Evolutionary conservation across 1,284 basidiomycete genomes (phyloP).

Genomic region (Hortiboletus rubellus): DNA sequence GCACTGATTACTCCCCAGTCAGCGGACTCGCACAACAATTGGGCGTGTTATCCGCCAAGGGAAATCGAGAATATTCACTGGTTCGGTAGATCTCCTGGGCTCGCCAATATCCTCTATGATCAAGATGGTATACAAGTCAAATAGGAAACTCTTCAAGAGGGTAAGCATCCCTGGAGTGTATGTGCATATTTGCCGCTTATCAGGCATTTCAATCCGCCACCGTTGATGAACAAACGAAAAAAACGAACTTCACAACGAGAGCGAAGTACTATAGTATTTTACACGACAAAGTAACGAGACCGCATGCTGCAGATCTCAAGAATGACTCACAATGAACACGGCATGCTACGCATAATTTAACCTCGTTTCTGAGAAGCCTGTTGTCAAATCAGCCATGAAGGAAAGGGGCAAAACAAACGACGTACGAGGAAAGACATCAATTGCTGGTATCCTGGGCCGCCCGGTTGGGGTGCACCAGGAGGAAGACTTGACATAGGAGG

Average conservation of each 20-base stretch:
- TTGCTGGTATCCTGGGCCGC: slow-evolving; percentile 51
- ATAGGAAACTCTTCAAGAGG: background rate
- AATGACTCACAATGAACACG: background rate
- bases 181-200: background rate
- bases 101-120: background rate
- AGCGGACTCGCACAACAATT: background rate
- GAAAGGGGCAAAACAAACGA: background rate
- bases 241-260: slow-evolving; percentile 32
- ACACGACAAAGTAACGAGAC: slow-evolving; percentile 10
- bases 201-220: background rate
- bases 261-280: slow-evolving; percentile 18
- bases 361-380: slow-evolving; percentile 32
- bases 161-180: background rate
- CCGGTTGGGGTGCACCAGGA: slow-evolving; percentile 37
- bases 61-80: background rate
- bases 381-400: background rate
- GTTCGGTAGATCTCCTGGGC: background rate
- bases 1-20: background rate
- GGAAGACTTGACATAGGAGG: slow-evolving; percentile 41
- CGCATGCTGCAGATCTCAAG: background rate
- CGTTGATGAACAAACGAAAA: background rate
- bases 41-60: slow-evolving; percentile 1
- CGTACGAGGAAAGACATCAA: slow-evolving; percentile 57
- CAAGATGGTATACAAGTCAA: background rate
- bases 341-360: slow-evolving; percentile 1